Conservation (phyloP, 1,284 basidiomycete species). For the Cystobasidium pallidum region DNA sequence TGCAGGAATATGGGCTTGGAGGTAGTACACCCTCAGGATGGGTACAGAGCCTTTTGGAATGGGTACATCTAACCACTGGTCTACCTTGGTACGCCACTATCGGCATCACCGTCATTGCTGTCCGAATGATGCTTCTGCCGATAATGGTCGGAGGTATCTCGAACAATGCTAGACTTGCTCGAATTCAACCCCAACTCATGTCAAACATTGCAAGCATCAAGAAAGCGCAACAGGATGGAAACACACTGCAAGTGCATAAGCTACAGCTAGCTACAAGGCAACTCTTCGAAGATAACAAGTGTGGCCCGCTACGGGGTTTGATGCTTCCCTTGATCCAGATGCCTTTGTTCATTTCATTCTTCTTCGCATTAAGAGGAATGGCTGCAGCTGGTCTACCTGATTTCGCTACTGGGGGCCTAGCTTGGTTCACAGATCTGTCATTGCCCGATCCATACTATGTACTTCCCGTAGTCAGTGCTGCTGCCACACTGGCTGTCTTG, state of each 20-base stretch:
- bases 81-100: constrained; percentile 46
- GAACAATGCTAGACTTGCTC: constrained; percentile 71
- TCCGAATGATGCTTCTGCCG: constrained; percentile 63
- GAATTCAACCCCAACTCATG: constrained; percentile 66
- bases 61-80: constrained; percentile 38
- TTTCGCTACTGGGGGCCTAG: constrained; percentile 75
- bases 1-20: constrained; percentile 43
- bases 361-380: constrained; percentile 78
- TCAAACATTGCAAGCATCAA: constrained; percentile 63
- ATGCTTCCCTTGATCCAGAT: constrained; percentile 71
- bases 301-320: constrained; percentile 66
- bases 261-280: constrained; percentile 67
- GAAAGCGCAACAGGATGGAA: constrained; percentile 59
- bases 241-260: constrained; percentile 61
- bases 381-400: constrained; percentile 72
- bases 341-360: constrained; percentile 79
- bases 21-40: constrained; percentile 33
- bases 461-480: constrained; percentile 70
- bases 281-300: constrained; percentile 71
- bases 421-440: constrained; percentile 77
- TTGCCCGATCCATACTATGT: constrained; percentile 75
- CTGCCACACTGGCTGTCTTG: constrained; percentile 72
- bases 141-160: constrained; percentile 69
- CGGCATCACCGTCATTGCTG: constrained; percentile 24
- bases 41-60: constrained; percentile 43